Conservation (phyloP, 2,329 filamentous ascomycete species). For the Ophiostoma piceae region DNA sequence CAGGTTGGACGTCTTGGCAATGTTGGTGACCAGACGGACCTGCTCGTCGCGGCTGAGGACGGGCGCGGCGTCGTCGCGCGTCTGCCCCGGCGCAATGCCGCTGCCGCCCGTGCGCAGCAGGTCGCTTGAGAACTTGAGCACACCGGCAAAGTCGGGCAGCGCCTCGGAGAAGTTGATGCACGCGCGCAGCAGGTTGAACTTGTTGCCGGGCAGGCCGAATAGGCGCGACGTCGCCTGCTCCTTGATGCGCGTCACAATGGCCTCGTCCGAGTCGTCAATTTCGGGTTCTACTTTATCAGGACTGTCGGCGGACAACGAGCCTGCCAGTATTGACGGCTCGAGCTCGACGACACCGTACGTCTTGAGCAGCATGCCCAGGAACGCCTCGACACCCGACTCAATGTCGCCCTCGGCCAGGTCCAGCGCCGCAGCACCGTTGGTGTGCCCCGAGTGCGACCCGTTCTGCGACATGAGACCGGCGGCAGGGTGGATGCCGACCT, state of each 20-base stretch:
- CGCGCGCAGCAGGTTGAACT: slow-evolving; percentile 80
- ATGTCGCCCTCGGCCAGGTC: slow-evolving; percentile 61
- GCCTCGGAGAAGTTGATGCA: slow-evolving; percentile 94
- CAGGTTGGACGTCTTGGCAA: slow-evolving; percentile 75
- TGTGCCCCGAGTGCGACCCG: slow-evolving; percentile 36
- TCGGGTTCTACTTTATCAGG: too few species aligned
- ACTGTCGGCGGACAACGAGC: slow-evolving; percentile 10
- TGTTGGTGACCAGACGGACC: slow-evolving; percentile 73
- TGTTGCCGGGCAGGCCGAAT: slow-evolving; percentile 75
- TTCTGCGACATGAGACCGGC: slow-evolving; percentile 74
- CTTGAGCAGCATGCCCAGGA: slow-evolving; percentile 56
- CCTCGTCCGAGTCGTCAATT: slow-evolving; percentile 46
- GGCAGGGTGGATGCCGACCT: slow-evolving; percentile 90
- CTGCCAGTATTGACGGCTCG: slow-evolving; percentile 32
- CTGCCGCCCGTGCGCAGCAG: slow-evolving; percentile 77
- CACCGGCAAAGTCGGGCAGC: slow-evolving; percentile 81
- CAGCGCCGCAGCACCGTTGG: slow-evolving; percentile 49
- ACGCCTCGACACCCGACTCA: slow-evolving; percentile 59
- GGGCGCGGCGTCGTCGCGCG: slow-evolving; percentile 63
- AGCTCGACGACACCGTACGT: slow-evolving; percentile 60
- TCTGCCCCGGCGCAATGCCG: slow-evolving; percentile 66
- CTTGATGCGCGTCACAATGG: slow-evolving; percentile 53
- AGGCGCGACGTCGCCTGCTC: slow-evolving; percentile 53
- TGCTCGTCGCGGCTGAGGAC: slow-evolving; percentile 78
- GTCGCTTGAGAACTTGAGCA: slow-evolving; percentile 81